A percentile compares a stretch with the other conserved stretches of the same genome.
Evolutionary conservation across 78 protist genomes (phyloP).

Genomic region (Dictyostelium brefeldianum): DNA sequence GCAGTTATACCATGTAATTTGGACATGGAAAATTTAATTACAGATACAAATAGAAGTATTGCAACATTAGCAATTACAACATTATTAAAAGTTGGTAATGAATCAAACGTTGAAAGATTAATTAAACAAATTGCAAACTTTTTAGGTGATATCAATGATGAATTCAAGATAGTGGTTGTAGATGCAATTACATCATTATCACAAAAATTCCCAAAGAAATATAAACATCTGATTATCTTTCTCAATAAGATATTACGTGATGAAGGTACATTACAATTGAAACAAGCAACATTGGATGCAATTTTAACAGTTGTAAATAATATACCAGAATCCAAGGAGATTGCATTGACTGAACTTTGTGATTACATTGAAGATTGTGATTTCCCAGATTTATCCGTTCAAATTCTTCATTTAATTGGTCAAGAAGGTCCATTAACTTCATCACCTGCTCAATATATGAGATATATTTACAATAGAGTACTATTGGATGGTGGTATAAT

Average conservation of each 20-base stretch:
- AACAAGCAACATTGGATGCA: constrained; percentile 95
- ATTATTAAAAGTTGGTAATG: constrained; percentile 96
- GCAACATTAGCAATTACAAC: constrained; percentile 99
- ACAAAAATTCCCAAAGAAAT: constrained; percentile 92
- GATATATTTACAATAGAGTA: constrained; percentile 97
- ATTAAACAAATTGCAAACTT: constrained; percentile 96
- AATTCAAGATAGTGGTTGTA: constrained; percentile 96
- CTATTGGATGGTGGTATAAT: constrained; percentile 92
- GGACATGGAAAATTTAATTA: constrained; percentile 96
- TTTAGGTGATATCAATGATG: constrained; percentile 97
- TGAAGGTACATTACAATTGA: constrained; percentile 95
- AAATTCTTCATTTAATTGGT: constrained; percentile 96
- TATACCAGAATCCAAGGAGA: constrained; percentile 92
- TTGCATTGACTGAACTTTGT: constrained; percentile 94
- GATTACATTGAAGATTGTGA: constrained; percentile 99
- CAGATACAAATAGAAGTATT: constrained; percentile 96
- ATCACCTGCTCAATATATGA: constrained; percentile 91
- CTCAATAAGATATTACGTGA: constrained; percentile 85
- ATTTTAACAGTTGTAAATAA: constrained; percentile 84
- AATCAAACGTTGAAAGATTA: constrained; percentile 95
- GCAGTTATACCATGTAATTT: constrained; percentile 93
- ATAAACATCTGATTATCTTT: constrained; percentile 60
- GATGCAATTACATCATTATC: constrained; percentile 94
- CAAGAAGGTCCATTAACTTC: constrained; percentile 92
- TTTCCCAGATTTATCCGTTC: constrained; percentile 90